Evolutionary conservation across 169 alveolate genomes (phyloP).

Genomic region (Babesia divergens): DNA sequence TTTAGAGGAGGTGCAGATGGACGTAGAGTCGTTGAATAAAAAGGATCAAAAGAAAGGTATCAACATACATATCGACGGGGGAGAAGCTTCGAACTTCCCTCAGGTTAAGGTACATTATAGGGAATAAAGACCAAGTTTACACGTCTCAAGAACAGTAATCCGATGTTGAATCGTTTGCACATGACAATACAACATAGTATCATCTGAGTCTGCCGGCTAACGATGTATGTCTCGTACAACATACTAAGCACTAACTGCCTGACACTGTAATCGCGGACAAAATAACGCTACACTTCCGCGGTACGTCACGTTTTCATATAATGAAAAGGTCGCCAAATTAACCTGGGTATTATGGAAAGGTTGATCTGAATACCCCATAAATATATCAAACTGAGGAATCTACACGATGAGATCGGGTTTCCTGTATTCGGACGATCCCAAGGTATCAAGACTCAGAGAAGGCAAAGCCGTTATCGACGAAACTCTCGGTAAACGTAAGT

Average conservation of each 20-base stretch:
- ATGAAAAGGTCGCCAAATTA: no score
- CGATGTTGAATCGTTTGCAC: no score
- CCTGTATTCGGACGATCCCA: constrained; percentile 36
- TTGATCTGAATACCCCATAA: not conserved
- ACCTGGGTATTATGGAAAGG: no score
- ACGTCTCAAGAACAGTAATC: not conserved
- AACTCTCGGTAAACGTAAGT: constrained; percentile 46
- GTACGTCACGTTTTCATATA: no score
- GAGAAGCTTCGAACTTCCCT: not conserved
- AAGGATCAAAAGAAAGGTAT: constrained; percentile 40
- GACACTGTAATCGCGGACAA: no score
- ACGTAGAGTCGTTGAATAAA: constrained; percentile 17
- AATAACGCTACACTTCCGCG: no score
- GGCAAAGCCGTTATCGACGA: not conserved
- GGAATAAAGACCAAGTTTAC: not conserved
- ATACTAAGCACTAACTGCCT: no score
- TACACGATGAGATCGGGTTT: constrained; percentile 53
- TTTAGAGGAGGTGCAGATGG: constrained; percentile 51
- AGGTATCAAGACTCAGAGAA: constrained; percentile 34
- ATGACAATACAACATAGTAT: no score
- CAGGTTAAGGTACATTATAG: constrained; percentile 54
- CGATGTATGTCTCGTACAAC: no score
- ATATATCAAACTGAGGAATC: not conserved
- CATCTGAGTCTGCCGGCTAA: no score
- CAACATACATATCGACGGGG: constrained; percentile 59